Conservation (phyloP, 179 eudicot genomes). For the Corrigiola litoralis region DNA sequence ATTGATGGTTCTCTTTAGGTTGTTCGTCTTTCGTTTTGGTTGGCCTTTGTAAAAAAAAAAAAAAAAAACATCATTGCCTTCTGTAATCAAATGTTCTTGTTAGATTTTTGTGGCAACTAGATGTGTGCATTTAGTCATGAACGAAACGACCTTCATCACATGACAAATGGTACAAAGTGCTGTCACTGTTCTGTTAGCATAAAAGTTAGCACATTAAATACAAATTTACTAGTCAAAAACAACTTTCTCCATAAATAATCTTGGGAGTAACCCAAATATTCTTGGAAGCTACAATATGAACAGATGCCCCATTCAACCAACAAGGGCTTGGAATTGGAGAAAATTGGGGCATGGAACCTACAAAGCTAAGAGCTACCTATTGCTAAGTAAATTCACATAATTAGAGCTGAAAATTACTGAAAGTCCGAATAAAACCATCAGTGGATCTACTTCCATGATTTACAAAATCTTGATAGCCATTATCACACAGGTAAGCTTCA, state of each 20-base stretch:
- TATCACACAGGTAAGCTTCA: slow-evolving; percentile 24
- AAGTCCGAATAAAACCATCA: slow-evolving; percentile 29
- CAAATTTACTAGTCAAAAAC: background rate
- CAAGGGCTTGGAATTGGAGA: slow-evolving; percentile 33
- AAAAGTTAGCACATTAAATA: too few species aligned
- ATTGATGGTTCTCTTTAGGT: too few species aligned
- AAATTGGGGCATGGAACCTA: slow-evolving; percentile 36
- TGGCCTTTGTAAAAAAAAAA: too few species aligned
- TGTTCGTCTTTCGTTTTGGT: too few species aligned
- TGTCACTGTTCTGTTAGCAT: too few species aligned
- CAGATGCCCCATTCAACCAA: slow-evolving; percentile 52
- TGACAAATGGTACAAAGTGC: too few species aligned
- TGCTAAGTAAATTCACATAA: slow-evolving; percentile 10
- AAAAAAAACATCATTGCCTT: too few species aligned
- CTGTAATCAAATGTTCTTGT: too few species aligned
- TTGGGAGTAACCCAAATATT: slow-evolving; percentile 10
- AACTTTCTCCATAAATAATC: slow-evolving; percentile 5
- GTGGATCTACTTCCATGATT: slow-evolving; percentile 25
- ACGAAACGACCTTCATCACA: too few species aligned
- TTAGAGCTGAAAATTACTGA: slow-evolving; percentile 30
- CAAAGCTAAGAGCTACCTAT: slow-evolving; percentile 17
- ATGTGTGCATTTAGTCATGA: too few species aligned
- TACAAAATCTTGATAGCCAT: slow-evolving; percentile 36
- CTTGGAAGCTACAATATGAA: slow-evolving; percentile 31
- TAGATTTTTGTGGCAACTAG: too few species aligned